These are phyloP conservation scores for Cladosporium sp. DNA, from an alignment of 2,329 filamentous ascomycete species.

Conservation along the genomic window DNA sequence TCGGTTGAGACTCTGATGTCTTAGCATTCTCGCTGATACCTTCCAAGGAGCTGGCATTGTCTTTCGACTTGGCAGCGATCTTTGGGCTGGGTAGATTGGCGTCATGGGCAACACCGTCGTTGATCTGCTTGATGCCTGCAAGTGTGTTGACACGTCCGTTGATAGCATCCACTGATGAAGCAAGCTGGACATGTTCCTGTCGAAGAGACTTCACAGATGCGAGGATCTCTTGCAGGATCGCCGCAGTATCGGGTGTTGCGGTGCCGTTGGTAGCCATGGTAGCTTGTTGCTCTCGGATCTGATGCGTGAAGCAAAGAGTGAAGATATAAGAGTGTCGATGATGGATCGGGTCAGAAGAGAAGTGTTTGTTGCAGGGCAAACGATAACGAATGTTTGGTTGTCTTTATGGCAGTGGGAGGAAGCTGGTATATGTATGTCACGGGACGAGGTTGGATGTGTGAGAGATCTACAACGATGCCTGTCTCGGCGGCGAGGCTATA, in stretches of 20 bases:
- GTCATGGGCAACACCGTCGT: conserved; percentile 44
- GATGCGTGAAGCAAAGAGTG: too few relatives aligned
- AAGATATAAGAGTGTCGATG: too few relatives aligned
- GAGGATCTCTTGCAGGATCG: conserved; percentile 52
- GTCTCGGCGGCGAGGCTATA: background rate
- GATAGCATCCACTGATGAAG: conserved; percentile 56
- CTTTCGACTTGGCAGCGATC: conserved; percentile 19
- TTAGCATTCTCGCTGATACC: conserved; percentile 19
- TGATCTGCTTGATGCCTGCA: conserved; percentile 54
- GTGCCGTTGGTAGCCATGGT: conserved; percentile 10
- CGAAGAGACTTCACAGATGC: conserved; percentile 53
- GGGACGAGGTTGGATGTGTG: background rate
- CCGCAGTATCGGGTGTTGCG: conserved; percentile 8
- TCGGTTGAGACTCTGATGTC: conserved; percentile 11
- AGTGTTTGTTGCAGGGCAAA: background rate
- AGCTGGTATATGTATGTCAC: background rate
- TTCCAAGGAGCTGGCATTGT: conserved; percentile 24
- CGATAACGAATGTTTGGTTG: background rate
- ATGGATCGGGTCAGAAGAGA: background rate
- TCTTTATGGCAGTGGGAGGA: background rate
- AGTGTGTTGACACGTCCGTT: conserved; percentile 59
- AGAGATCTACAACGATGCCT: background rate
- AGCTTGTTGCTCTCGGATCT: background rate
- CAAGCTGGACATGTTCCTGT: conserved; percentile 52
- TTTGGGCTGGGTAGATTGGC: conserved; percentile 23